A percentile compares a stretch with the other conserved stretches of the same genome.
Evolutionary conservation across 176 grass and related monocot species (phyloP).

Genomic region (Carex littledalei): DNA sequence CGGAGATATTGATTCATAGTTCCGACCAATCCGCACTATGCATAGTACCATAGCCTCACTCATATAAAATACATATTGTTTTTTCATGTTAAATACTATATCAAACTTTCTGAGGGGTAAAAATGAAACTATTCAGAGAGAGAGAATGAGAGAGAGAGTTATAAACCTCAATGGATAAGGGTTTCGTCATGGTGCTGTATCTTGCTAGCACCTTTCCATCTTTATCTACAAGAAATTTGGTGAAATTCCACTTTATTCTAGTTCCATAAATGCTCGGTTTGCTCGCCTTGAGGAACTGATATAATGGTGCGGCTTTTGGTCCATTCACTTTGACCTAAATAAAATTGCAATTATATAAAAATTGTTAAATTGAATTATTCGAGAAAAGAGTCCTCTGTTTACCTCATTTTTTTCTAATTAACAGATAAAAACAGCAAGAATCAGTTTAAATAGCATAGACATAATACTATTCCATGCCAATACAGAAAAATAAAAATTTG

Average conservation of each 20-base stretch:
- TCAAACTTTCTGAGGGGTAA: background rate
- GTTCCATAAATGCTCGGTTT: slow-evolving; percentile 62
- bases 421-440: background rate
- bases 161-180: slow-evolving; percentile 61
- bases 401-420: no score
- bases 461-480: no score
- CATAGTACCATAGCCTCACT: no score
- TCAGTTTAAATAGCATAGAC: background rate
- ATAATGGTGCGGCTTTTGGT: slow-evolving; percentile 51
- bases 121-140: background rate
- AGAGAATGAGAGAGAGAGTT: background rate
- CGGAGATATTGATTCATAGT: no score
- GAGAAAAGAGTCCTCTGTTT: no score
- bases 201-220: slow-evolving; percentile 71
- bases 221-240: slow-evolving; percentile 86
- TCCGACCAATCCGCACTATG: no score
- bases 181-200: slow-evolving; percentile 47
- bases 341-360: background rate
- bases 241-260: slow-evolving; percentile 96
- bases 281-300: slow-evolving; percentile 85
- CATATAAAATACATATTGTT: background rate
- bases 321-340: slow-evolving; percentile 82
- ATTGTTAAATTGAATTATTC: background rate
- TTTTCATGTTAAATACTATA: background rate
- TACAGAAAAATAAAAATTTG: background rate